Base-by-base conservation (phyloP, 805 yeast genomes). In the Maudiozyma bulderi region DNA sequence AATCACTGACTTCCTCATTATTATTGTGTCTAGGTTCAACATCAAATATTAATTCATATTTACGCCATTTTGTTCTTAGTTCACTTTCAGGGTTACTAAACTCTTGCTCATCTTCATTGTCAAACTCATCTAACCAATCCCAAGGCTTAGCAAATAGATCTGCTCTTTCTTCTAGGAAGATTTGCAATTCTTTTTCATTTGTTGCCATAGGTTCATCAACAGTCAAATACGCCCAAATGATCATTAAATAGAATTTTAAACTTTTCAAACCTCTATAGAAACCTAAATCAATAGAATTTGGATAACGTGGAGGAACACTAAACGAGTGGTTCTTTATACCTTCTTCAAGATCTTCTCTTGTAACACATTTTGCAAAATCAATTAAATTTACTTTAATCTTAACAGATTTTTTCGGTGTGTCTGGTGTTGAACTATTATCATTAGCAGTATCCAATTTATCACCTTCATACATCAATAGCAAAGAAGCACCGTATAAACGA, bases 331-430 rank as follows among this genome's bases (percentile, higher is more conserved):
- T 11, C 11, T 38, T 31, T 0, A 73, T 67, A 14, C 71, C 59
- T 53, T 57, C 60, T 11, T 54, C 50, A 40, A 72, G 69, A 50
- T 77, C 78, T 41, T 78, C 82, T 3, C 80, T 80, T 33, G 88
- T 84, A 13, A 88, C 83, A 59, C 95, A 85, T 62, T 90, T 95
- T 1, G 98, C 98, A 73, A 93, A 93, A 68, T 93, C 99, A 56
- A 93, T 93, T 48, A 95, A 76, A 53, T 89, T 79, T n/a, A 89
- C 80, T 52, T 65, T 67, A 37, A 69, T 66, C 35, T 57, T 54
- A 29, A 56, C 52, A 15, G 52, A 48, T 20, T 59, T 55, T 35
- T 58, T 53, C 40, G 52, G 52, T 1, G 54, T 9, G 26, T 31
- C 42, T n/a, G 14, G 6, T 3, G n/a, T 5, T 8, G 34, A 13